Base-by-base conservation (phyloP, 345 rosid species). In the Populus pruinosa region DNA sequence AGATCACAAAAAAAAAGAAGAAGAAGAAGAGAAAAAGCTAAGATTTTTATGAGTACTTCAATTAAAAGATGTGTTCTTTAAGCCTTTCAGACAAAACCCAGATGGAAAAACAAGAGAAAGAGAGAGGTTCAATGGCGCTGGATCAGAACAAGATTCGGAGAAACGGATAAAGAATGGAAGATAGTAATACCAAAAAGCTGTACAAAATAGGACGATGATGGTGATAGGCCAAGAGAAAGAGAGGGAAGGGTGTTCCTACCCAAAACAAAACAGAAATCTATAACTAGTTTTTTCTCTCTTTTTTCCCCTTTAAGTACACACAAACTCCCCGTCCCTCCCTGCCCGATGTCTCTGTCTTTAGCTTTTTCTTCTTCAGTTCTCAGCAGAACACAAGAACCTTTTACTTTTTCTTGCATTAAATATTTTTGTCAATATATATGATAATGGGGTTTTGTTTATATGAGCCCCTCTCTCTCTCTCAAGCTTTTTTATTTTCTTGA, bases 121-220 rank as follows among this genome's bases (percentile, higher is more conserved):
- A 69, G 38, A 65, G 63, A 35, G 31, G 39, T 44, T 43, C 71
- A 55, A 49, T 2, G 12, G 56, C 21, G 44, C 44, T 27, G 50
- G 50, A 66, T 62, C 44, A 70, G 43, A 63, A 66, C 7, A 35
- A 31, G 50, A 71, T 62, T 76, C 79, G 33, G 63, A 69, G 21
- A 83, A 72, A 64, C 29, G 31, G 41, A 73, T 36, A 43, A 80
- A 71, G 67, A 78, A 56, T 50, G 36, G 70, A 36, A 76, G 79
- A 55, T 35, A 29, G 72, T 70, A 69, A 61, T 18, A 39, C 70
- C 18, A 49, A 66, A 76, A 78, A 78, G 78, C 80, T 78, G 80
- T 75, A 67, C 69, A 68, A 81, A 41, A 78, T 74, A 74, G 50
- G 78, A 76, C 85, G 80, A 85, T 80, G 87, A 86, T 83, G 80